Conservation (phyloP, 2,329 filamentous ascomycete species). For the Gnomoniopsis smithogilvyi region DNA sequence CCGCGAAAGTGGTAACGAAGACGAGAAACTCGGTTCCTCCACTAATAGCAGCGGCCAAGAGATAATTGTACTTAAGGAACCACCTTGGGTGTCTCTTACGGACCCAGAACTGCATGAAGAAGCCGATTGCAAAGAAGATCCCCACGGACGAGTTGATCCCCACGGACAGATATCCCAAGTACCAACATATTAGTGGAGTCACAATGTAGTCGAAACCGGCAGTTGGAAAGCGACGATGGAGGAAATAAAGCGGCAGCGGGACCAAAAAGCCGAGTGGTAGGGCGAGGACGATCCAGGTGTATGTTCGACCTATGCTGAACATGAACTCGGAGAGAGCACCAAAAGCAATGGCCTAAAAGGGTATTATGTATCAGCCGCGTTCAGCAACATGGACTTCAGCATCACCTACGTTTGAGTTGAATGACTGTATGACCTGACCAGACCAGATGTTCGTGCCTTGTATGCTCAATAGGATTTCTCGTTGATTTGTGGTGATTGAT, state of each 20-base stretch:
- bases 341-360: conserved; percentile 16
- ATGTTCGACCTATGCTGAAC: conserved; percentile 35
- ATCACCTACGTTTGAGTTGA: conserved; percentile 34
- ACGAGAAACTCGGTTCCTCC: conserved; percentile 26
- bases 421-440: conserved; percentile 43
- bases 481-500: conserved; percentile 40
- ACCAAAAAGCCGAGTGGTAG: conserved; percentile 40
- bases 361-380: neutral
- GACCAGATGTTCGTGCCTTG: conserved; percentile 45
- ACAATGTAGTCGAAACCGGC: conserved; percentile 33
- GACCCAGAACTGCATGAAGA: conserved; percentile 29
- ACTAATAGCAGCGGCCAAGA: conserved; percentile 25
- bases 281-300: conserved; percentile 36
- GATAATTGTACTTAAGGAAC: conserved; percentile 29
- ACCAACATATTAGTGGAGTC: conserved; percentile 39
- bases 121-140: conserved; percentile 30
- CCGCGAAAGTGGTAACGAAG: conserved; percentile 18
- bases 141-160: conserved; percentile 37
- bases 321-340: conserved; percentile 37
- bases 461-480: conserved; percentile 36
- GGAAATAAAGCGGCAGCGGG: conserved; percentile 39
- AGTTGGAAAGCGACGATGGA: conserved; percentile 27
- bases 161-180: conserved; percentile 38
- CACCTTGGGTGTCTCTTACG: conserved; percentile 22
- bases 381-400: neutral